Conservation (phyloP, 441 rosid species). For the Viola pubescens region DNA sequence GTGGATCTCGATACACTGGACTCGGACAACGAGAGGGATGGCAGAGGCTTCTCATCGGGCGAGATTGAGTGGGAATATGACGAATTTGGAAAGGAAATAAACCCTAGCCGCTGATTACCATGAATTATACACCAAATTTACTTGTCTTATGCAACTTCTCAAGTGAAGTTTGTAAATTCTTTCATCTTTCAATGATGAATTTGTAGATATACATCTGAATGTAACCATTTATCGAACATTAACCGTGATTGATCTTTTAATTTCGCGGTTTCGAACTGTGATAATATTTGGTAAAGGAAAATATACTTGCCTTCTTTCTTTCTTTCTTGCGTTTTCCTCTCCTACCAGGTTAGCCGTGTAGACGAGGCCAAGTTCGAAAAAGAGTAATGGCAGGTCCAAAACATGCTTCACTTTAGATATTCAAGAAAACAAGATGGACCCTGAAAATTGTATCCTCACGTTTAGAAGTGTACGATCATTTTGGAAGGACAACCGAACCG, state of each 20-base stretch:
- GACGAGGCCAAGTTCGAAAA: too few relatives aligned
- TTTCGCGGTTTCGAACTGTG: not conserved
- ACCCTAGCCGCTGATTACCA: not conserved
- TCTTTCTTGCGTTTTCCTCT: not conserved
- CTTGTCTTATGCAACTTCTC: too few relatives aligned
- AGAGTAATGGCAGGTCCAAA: too few relatives aligned
- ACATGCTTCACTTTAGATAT: too few relatives aligned
- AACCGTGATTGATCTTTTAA: not conserved
- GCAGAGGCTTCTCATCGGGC: conserved; percentile 15
- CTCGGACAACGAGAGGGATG: not conserved
- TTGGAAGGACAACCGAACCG: too few relatives aligned
- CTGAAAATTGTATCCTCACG: too few relatives aligned
- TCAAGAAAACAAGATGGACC: too few relatives aligned
- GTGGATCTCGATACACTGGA: not conserved
- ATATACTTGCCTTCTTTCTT: not conserved
- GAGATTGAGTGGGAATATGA: conserved; percentile 43
- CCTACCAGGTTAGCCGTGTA: not conserved
- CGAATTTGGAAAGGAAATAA: conserved; percentile 23
- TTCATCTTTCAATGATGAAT: not conserved
- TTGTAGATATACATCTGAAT: conserved; percentile 1
- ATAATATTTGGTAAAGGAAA: not conserved
- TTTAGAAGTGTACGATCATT: too few relatives aligned
- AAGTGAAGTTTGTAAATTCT: conserved; percentile 5
- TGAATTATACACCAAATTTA: not conserved
- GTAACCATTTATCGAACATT: not conserved